A percentile compares a stretch with the other conserved stretches of the same genome.
phyloP scores from a whole-genome alignment of 257 asterid genomes.

The Mitragyna speciosa region DNA sequence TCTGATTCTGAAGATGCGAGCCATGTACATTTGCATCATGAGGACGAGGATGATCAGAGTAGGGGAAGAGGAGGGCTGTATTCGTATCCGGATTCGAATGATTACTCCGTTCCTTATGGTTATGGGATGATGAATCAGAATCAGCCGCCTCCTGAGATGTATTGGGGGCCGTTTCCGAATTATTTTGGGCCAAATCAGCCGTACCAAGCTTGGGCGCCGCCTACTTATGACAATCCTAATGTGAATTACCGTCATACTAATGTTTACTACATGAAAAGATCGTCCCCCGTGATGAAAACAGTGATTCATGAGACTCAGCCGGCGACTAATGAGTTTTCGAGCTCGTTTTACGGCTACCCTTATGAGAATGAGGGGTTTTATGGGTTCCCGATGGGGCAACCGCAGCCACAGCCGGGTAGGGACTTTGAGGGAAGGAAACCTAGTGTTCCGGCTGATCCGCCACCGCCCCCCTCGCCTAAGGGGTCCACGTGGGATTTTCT shows the following conservation, averaged over 20 bases:
- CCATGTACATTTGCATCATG: slow-evolving; percentile 19
- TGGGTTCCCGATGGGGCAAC: slow-evolving; percentile 36
- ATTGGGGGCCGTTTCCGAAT: slow-evolving; percentile 20
- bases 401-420: slow-evolving; percentile 17
- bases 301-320: slow-evolving; percentile 68
- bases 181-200: slow-evolving; percentile 14
- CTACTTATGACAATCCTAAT: slow-evolving; percentile 19
- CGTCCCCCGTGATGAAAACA: slow-evolving; percentile 62
- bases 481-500: slow-evolving; percentile 79
- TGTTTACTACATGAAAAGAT: slow-evolving; percentile 73
- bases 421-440: slow-evolving; percentile 33
- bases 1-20: slow-evolving; percentile 41
- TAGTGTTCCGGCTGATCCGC: slow-evolving; percentile 53
- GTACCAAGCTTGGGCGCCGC: slow-evolving; percentile 33
- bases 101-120: slow-evolving; percentile 17
- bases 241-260: slow-evolving; percentile 26
- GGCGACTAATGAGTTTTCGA: slow-evolving; percentile 56
- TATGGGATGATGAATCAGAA: slow-evolving; percentile 21
- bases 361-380: slow-evolving; percentile 45
- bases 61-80: background rate
- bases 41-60: slow-evolving; percentile 7
- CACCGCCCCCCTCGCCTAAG: slow-evolving; percentile 89
- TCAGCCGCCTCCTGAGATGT: slow-evolving; percentile 33
- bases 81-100: slow-evolving; percentile 10
- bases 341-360: slow-evolving; percentile 49